Evolutionary conservation across 2,329 filamentous ascomycete species (phyloP).

Genomic region (Exophiala alcalophila): DNA sequence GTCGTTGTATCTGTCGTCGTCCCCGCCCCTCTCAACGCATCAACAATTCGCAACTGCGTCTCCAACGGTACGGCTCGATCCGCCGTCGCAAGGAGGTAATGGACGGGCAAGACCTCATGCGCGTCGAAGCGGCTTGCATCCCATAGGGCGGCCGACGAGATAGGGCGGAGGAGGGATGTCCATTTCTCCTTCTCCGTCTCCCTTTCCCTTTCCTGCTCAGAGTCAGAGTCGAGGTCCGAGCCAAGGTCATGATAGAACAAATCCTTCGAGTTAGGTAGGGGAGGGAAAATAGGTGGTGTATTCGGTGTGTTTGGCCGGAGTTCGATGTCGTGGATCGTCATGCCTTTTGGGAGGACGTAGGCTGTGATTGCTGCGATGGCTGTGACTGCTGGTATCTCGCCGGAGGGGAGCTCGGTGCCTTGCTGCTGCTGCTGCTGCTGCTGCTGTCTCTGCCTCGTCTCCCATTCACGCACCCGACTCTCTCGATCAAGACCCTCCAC

Average conservation of each 20-base stretch:
- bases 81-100: slow-evolving; percentile 5
- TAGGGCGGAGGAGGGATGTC: slow-evolving; percentile 3
- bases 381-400: slow-evolving; percentile 10
- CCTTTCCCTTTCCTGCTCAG: no score
- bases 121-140: slow-evolving; percentile 6
- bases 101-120: slow-evolving; percentile 8
- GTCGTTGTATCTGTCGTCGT: neutral
- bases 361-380: slow-evolving; percentile 13
- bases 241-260: slow-evolving; percentile 11
- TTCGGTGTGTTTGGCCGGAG: no score
- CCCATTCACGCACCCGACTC: slow-evolving; percentile 1
- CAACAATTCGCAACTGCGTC: slow-evolving; percentile 9
- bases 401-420: no score
- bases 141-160: slow-evolving; percentile 5
- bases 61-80: slow-evolving; percentile 7
- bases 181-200: neutral
- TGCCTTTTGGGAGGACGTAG: slow-evolving; percentile 10
- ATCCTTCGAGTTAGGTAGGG: no score
- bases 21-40: neutral
- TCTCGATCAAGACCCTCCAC: slow-evolving; percentile 13
- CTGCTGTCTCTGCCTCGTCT: no score
- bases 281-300: no score
- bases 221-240: no score
- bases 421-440: no score
- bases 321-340: neutral